phyloP scores from a whole-genome alignment of 2,329 filamentous ascomycete genomes.

The Ophiocordyceps robertsii region DNA sequence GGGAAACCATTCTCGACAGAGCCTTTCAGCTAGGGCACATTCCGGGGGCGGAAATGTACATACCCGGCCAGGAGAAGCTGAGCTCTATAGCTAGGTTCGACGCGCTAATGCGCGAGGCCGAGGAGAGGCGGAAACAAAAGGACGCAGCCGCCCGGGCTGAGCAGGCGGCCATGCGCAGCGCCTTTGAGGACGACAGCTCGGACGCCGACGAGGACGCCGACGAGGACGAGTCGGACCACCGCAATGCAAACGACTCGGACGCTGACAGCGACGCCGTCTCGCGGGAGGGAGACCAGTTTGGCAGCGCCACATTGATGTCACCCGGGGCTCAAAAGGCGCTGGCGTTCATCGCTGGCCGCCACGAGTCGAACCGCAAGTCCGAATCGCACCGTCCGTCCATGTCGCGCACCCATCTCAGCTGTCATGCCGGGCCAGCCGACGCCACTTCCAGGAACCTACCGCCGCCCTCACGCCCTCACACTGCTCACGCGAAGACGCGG shows the following conservation, averaged over 20 bases:
- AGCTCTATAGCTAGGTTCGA: slow-evolving; percentile 54
- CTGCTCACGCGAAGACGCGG: slow-evolving; percentile 34
- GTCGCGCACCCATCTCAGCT: slow-evolving; percentile 18
- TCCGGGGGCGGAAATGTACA: slow-evolving; percentile 41
- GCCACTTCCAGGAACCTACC: slow-evolving; percentile 3
- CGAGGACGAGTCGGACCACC: slow-evolving; percentile 20
- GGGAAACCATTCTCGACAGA: slow-evolving; percentile 54
- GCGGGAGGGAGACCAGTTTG: slow-evolving; percentile 14
- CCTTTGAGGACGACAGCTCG: slow-evolving; percentile 36
- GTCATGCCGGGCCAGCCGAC: slow-evolving; percentile 12
- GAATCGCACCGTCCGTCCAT: slow-evolving; percentile 19
- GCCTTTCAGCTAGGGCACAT: slow-evolving; percentile 52
- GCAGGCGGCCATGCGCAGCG: slow-evolving; percentile 27
- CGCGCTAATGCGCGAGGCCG: slow-evolving; percentile 48
- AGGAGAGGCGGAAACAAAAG: slow-evolving; percentile 32
- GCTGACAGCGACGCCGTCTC: slow-evolving; percentile 26
- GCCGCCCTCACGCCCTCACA: slow-evolving; percentile 34
- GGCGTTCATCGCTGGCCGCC: slow-evolving; percentile 33
- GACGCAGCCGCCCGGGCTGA: slow-evolving; percentile 19
- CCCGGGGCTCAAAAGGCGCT: slow-evolving; percentile 34
- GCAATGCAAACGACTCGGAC: slow-evolving; percentile 26
- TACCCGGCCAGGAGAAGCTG: slow-evolving; percentile 47
- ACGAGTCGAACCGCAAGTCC: slow-evolving; percentile 16
- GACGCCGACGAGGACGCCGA: slow-evolving; percentile 25
- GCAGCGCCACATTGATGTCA: slow-evolving; percentile 22